Conservation (phyloP, 2,329 filamentous ascomycete genomes). For the Beauveria caledonica region DNA sequence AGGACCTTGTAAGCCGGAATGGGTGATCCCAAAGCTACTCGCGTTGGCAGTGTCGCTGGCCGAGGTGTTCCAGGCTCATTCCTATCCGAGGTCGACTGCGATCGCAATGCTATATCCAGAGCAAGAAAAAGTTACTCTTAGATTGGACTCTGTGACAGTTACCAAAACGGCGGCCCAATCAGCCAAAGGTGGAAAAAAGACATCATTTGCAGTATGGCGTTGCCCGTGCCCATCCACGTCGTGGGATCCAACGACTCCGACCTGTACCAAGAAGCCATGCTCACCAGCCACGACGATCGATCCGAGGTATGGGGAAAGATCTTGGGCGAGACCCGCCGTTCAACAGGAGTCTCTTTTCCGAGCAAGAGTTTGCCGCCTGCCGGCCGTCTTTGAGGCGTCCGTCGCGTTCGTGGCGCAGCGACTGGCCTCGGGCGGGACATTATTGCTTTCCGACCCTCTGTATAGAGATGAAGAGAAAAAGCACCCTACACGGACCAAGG, state of each 20-base stretch:
- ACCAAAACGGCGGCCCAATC: too few relatives aligned
- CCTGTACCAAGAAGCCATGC: conserved; percentile 5
- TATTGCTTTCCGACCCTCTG: conserved; percentile 8
- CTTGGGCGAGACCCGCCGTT: neutral
- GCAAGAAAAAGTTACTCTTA: too few relatives aligned
- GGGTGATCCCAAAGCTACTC: too few relatives aligned
- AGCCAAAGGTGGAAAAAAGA: neutral
- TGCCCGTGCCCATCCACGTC: neutral
- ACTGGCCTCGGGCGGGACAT: neutral
- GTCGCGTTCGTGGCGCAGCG: conserved; percentile 7
- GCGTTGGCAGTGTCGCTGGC: too few relatives aligned
- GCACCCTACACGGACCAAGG: neutral
- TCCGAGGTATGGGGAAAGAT: conserved; percentile 7
- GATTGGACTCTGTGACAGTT: too few relatives aligned
- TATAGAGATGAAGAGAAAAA: neutral
- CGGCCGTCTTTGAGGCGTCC: conserved; percentile 6
- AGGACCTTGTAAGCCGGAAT: too few relatives aligned
- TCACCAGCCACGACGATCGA: conserved; percentile 6
- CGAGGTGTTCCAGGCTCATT: too few relatives aligned
- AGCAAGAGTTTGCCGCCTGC: neutral
- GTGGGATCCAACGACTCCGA: neutral
- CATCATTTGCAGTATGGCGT: neutral
- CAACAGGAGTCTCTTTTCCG: neutral
- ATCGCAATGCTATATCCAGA: too few relatives aligned
- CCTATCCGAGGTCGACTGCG: too few relatives aligned